Conservation (phyloP, 1,139 yeast species). For the Yamadazyma friedrichii region DNA sequence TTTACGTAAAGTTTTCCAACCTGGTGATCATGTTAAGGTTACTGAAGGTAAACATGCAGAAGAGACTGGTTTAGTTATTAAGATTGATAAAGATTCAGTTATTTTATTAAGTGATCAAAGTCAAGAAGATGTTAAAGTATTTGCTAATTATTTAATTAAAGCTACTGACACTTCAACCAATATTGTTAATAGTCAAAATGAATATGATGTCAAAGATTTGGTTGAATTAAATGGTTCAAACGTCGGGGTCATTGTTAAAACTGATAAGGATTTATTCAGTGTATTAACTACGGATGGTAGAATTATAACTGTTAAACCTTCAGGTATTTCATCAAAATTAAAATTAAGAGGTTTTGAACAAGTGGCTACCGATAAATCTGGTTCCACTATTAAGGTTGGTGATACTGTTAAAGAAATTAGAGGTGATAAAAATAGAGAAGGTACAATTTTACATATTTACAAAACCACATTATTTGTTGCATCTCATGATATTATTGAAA, state of each 20-base stretch:
- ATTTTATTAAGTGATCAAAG: slow-evolving; percentile 89
- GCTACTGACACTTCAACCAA: slow-evolving; percentile 67
- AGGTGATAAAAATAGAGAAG: slow-evolving; percentile 71
- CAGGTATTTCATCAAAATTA: slow-evolving; percentile 76
- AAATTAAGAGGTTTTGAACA: slow-evolving; percentile 63
- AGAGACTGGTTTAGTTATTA: slow-evolving; percentile 92
- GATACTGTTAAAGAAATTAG: slow-evolving; percentile 83
- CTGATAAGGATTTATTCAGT: slow-evolving; percentile 82
- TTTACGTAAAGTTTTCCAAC: slow-evolving; percentile 78
- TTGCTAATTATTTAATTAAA: slow-evolving; percentile 81
- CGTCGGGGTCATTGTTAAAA: slow-evolving; percentile 87
- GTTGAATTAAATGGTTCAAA: slow-evolving; percentile 84
- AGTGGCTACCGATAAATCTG: slow-evolving; percentile 84
- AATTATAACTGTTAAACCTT: slow-evolving; percentile 66
- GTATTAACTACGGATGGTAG: slow-evolving; percentile 87
- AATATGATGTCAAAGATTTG: slow-evolving; percentile 83
- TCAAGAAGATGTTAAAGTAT: slow-evolving; percentile 82
- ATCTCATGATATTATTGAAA: slow-evolving; percentile 75
- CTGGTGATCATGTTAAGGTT: slow-evolving; percentile 96
- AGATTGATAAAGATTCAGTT: slow-evolving; percentile 79
- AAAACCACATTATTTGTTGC: slow-evolving; percentile 76
- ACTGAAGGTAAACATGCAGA: slow-evolving; percentile 89
- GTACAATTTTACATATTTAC: slow-evolving; percentile 83
- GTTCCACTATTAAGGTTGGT: slow-evolving; percentile 82
- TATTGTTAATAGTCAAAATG: slow-evolving; percentile 47